These are phyloP conservation scores for Pichia norvegensis DNA, from an alignment of 1,139 yeast genomes.

Conservation along the genomic window DNA sequence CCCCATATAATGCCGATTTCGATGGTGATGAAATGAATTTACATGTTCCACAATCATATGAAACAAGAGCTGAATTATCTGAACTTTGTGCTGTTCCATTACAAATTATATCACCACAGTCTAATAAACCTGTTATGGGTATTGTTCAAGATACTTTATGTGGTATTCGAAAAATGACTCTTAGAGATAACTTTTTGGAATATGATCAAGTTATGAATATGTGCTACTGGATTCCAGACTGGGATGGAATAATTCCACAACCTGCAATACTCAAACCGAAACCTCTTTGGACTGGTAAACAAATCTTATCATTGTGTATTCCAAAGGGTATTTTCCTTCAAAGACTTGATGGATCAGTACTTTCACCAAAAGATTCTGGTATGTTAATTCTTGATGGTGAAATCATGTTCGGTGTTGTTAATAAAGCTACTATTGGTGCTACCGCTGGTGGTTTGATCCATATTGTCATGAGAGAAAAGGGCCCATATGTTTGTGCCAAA, in stretches of 20 bases:
- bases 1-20: slow-evolving; percentile 99
- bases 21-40: slow-evolving; percentile 99
- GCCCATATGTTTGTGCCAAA: slow-evolving; percentile 82
- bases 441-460: slow-evolving; percentile 97
- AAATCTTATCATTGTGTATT: slow-evolving; percentile 82
- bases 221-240: slow-evolving; percentile 94
- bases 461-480: slow-evolving; percentile 96
- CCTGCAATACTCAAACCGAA: slow-evolving; percentile 93
- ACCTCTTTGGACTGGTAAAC: slow-evolving; percentile 98
- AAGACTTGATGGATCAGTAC: slow-evolving; percentile 84
- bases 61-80: slow-evolving; percentile 91
- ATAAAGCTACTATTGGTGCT: slow-evolving; percentile 96
- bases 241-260: slow-evolving; percentile 98
- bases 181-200: slow-evolving; percentile 81
- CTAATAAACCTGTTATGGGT: slow-evolving; percentile 99
- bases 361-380: slow-evolving; percentile 83
- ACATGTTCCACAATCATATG: slow-evolving; percentile 98
- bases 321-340: slow-evolving; percentile 94
- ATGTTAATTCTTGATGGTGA: slow-evolving; percentile 91
- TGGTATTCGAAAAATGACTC: slow-evolving; percentile 93
- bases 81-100: slow-evolving; percentile 95
- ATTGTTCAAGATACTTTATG: slow-evolving; percentile 97
- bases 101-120: slow-evolving; percentile 96
- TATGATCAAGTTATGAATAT: slow-evolving; percentile 94
- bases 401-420: slow-evolving; percentile 94